Base-by-base conservation (phyloP, 352 stramenopile species). In the Phytopythium boreale region DNA sequence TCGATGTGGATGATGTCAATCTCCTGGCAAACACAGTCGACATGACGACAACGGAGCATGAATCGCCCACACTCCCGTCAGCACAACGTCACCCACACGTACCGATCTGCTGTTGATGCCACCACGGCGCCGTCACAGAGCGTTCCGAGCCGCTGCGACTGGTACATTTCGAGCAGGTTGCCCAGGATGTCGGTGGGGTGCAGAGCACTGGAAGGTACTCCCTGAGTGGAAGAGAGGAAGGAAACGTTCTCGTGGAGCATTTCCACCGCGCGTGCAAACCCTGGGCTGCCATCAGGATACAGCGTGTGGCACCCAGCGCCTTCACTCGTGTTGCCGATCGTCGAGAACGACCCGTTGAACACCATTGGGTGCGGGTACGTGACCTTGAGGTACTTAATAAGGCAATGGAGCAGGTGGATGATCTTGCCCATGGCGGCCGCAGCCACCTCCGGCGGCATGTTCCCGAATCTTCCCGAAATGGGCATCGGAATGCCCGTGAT, bases 291-390 rank as follows among this genome's bases (percentile, higher is more conserved):
- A 44, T 95, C 86, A 0, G 86, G 86, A n/a, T 95, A 95, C 26
- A 95, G 66, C 20, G 84, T 95, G 60, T 95, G 84, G 60, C 86
- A 95, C 5, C 82, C 80, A 39, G 83, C 83, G 31, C 86, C 86
- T 66, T 93, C 84, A 26, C 68, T 88, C 12, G 77, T 91, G 59
- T 84, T 90, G 26, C 84, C 86, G 69, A 95, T 95, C 9, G 86
- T 95, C 14, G 86, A 95, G 66, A 92, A 93, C 11, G 86, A 95
- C n/a, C 86, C 82, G 61, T 93, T 93, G 66, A 88, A 90, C 15
- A 83, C 74, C 86, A 95, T 95, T n/a, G 84, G 86, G 49, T 93
- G 82, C 11, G 81, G 80, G n/a, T 88, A 92, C 51, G 79, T 75
- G 60, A 90, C 67, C 47, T 79, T 74, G 24, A 95, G 52, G 59